Conservation (phyloP, 805 yeast genomes). For the Blastobotrys muscicola region DNA sequence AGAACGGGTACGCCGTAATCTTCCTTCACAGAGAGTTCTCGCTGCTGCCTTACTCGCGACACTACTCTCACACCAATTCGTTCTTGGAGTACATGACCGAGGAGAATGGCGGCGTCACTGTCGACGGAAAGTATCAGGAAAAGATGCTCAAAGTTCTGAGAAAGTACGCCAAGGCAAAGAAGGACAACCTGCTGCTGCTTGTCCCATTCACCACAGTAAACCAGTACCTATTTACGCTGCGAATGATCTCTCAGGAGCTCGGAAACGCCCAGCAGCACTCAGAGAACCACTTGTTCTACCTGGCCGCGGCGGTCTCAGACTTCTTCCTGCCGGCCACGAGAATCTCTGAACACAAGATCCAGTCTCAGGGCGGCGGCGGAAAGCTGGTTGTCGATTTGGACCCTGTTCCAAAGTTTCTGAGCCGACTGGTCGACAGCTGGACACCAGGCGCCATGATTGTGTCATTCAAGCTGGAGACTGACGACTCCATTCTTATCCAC, state of each 20-base stretch:
- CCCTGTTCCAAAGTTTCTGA: conserved; percentile 91
- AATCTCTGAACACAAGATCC: conserved; percentile 91
- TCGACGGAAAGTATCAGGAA: conserved; percentile 49
- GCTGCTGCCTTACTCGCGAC: conserved; percentile 84
- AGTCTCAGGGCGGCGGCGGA: conserved; percentile 59
- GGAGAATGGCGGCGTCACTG: conserved; percentile 45
- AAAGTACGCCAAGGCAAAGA: conserved; percentile 41
- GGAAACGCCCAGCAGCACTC: conserved; percentile 25
- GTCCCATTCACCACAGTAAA: conserved; percentile 93
- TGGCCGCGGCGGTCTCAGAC: conserved; percentile 98
- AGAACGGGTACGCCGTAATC: conserved; percentile 82
- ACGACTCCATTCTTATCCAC: conserved; percentile 51
- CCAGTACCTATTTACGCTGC: conserved; percentile 81
- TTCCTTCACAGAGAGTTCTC: conserved; percentile 90
- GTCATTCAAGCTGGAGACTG: conserved; percentile 91
- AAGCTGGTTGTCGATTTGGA: conserved; percentile 77
- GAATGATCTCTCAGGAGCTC: conserved; percentile 52
- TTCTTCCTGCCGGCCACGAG: conserved; percentile 82
- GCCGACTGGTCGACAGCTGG: conserved; percentile 85
- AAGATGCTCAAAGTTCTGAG: conserved; percentile 52
- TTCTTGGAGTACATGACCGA: conserved; percentile 74
- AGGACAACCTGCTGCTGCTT: conserved; percentile 45
- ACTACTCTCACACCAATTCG: conserved; percentile 69
- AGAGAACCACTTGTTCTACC: conserved; percentile 58
- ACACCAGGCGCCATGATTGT: conserved; percentile 92